Percentiles rank a stretch among this genome's conserved stretches.
phyloP scores from a whole-genome alignment of 179 eudicot genomes.

The Beta corolliflora region DNA sequence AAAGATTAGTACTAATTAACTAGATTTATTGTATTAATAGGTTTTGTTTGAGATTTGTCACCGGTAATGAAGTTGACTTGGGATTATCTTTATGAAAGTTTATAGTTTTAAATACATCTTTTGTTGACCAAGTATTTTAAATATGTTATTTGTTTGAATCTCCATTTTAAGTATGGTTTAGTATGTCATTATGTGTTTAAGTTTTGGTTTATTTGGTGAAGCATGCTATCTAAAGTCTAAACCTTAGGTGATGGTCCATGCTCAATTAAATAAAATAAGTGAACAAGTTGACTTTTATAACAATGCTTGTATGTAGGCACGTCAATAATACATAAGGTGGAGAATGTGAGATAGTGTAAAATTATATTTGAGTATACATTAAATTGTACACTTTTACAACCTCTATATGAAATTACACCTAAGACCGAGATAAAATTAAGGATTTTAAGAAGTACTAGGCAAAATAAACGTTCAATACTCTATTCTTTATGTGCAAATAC shows the following conservation, averaged over 20 bases:
- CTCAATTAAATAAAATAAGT: background rate
- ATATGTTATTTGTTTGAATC: background rate
- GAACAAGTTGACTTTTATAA: no score
- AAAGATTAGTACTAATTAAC: background rate
- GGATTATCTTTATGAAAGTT: background rate
- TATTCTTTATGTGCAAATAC: no score
- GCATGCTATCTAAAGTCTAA: background rate
- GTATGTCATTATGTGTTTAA: background rate
- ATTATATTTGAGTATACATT: no score
- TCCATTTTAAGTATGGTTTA: background rate
- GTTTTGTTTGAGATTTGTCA: background rate
- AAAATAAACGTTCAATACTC: no score
- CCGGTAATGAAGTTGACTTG: background rate
- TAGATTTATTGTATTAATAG: no score
- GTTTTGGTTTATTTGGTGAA: background rate
- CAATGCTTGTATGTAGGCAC: no score
- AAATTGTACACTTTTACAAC: no score
- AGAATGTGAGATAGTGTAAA: no score
- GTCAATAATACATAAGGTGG: no score
- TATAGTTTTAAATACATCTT: background rate
- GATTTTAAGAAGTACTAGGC: no score
- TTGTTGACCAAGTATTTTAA: background rate
- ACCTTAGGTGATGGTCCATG: background rate
- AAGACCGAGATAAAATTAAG: no score
- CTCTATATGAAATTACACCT: no score